A percentile compares a stretch with the other conserved stretches of the same genome.
These are phyloP conservation scores for Leccinum subgranulosum DNA, from an alignment of 768 basidiomycete species.

Conservation along the genomic window DNA sequence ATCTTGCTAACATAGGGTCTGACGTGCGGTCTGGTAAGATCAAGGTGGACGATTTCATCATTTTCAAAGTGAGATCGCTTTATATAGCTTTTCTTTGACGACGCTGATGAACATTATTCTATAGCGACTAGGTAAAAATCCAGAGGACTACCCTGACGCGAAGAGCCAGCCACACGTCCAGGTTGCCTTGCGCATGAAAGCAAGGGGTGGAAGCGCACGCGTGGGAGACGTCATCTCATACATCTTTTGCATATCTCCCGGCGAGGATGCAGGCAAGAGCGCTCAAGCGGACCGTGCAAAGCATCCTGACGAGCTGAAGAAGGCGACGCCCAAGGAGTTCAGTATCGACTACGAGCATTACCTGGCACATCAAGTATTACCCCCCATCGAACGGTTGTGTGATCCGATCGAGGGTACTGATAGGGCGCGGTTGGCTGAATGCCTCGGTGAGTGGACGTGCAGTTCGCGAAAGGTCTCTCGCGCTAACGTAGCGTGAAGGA, in stretches of 20 bases:
- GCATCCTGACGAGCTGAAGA: slow-evolving; percentile 90
- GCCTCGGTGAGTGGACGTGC: slow-evolving; percentile 62
- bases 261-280: slow-evolving; percentile 65
- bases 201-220: slow-evolving; percentile 74
- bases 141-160: slow-evolving; percentile 94
- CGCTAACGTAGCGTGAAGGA: slow-evolving; percentile 35
- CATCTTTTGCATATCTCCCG: slow-evolving; percentile 82
- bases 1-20: slow-evolving; percentile 72
- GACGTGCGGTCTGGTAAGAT: slow-evolving; percentile 75
- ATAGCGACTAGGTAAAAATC: slow-evolving; percentile 93
- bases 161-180: slow-evolving; percentile 97
- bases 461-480: not conserved
- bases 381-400: slow-evolving; percentile 92
- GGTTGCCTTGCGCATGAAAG: slow-evolving; percentile 88
- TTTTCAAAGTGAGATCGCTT: slow-evolving; percentile 78
- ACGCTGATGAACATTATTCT: not conserved
- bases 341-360: slow-evolving; percentile 92
- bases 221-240: slow-evolving; percentile 95
- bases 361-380: slow-evolving; percentile 85
- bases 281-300: slow-evolving; percentile 87
- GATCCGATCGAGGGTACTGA: slow-evolving; percentile 97
- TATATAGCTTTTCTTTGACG: slow-evolving; percentile 5
- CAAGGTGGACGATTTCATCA: slow-evolving; percentile 90
- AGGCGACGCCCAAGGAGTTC: slow-evolving; percentile 52
- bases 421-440: slow-evolving; percentile 87